phyloP scores from a whole-genome alignment of 495 filamentous ascomycete species.

The Tuber borchii region DNA sequence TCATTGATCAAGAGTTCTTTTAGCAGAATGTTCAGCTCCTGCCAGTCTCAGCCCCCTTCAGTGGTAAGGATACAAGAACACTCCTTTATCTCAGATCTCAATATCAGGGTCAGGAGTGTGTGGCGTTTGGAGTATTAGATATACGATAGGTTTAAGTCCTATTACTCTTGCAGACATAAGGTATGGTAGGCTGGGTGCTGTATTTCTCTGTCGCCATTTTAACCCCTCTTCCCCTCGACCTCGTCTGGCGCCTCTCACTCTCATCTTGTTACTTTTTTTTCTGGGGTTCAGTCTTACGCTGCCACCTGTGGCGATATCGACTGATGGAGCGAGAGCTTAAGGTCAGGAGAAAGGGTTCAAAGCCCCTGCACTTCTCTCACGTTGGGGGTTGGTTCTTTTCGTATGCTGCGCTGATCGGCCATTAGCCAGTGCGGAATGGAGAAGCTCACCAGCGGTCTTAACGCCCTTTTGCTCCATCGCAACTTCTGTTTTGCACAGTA shows the following conservation, averaged over 20 bases:
- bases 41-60: not conserved
- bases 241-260: not conserved
- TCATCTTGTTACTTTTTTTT: not conserved
- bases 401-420: not conserved
- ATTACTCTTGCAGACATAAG: not conserved
- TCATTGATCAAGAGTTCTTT: not conserved
- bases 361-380: not conserved
- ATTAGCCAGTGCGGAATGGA: not conserved
- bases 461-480: not conserved
- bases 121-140: not conserved
- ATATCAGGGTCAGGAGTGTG: not conserved
- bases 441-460: not conserved
- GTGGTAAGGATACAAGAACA: not conserved
- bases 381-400: not conserved
- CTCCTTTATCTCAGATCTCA: not conserved
- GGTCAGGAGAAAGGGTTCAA: not conserved
- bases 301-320: not conserved
- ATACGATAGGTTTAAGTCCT: not conserved
- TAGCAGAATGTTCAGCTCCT: not conserved
- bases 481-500: not conserved
- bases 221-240: not conserved
- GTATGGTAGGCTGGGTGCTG: not conserved
- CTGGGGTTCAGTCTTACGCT: not conserved
- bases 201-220: not conserved
- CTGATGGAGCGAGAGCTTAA: not conserved